Evolutionary conservation across 345 rosid species (phyloP), one percentile per base, ranked within the genome.

Genomic region (Geranium rotundifolium): DNA sequence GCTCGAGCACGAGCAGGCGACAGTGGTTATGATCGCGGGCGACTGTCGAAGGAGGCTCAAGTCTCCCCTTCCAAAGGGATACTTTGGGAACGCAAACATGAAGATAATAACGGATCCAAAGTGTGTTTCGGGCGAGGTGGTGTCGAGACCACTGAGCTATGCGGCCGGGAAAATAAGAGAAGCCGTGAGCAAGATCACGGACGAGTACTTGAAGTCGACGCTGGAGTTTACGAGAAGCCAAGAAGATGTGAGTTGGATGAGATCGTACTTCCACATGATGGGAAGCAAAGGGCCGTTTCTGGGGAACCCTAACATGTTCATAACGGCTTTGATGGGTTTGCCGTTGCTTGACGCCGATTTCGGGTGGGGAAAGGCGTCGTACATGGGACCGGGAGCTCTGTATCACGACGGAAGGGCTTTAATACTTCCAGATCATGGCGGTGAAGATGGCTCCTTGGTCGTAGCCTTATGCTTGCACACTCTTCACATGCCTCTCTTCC

Each of bases 231-330:
- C 81, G 61, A 81, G 78, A 72, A 72, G 65, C 6, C 87, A 82
- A 19, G 59, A 71, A 2, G 75, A 81, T 63, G 61, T 81, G 23
- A 31, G 37, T 31, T 31, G 37, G 37, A 31, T 31, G 37, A 31
- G 37, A 31, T 72, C 78, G 0, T 72, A 56, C 57, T 81, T 82
- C 61, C 77, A 76, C 70, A 77, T 84, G 17, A 29, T 72, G 59
- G 81, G 77, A 57, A 73, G 84, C 41, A 68, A 49, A 72, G 19
- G 91, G 91, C n/a, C n/a, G n/a, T n/a, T n/a, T n/a, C n/a, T n/a
- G 46, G n/a, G n/a, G n/a, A 85, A 79, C 71, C 37, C 37, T 31
- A 31, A 31, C 7, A 7, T 31, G 7, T 31, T 31, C 7, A 31
- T 31, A 7, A 31, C 37, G 37, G 7, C 4, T 31, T 31, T 3